Conservation (phyloP, 2,329 filamentous ascomycete genomes). For the Pseudopithomyces maydicus region DNA sequence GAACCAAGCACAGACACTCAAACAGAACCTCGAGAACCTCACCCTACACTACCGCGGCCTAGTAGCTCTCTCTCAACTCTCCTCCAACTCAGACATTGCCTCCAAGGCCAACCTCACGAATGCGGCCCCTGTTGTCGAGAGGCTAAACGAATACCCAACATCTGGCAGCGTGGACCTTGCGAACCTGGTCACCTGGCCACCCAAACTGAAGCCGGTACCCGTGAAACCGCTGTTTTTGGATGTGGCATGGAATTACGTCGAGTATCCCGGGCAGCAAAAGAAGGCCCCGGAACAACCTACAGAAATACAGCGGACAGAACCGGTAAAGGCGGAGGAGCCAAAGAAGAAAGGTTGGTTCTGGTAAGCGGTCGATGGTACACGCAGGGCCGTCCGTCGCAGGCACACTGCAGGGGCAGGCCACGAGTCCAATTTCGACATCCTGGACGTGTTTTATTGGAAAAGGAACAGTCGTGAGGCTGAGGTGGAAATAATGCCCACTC, state of each 20-base stretch:
- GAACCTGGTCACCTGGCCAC: slow-evolving; percentile 86
- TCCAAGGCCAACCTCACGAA: slow-evolving; percentile 51
- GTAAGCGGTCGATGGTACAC: slow-evolving; percentile 39
- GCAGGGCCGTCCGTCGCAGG: too few relatives aligned
- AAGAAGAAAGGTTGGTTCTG: slow-evolving; percentile 59
- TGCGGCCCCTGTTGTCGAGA: slow-evolving; percentile 71
- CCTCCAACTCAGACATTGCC: slow-evolving; percentile 54
- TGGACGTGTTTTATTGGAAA: slow-evolving; percentile 10
- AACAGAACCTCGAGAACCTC: slow-evolving; percentile 68
- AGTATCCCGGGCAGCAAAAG: slow-evolving; percentile 73
- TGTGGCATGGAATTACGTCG: slow-evolving; percentile 96
- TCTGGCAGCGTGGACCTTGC: slow-evolving; percentile 70
- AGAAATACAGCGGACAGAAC: slow-evolving; percentile 29
- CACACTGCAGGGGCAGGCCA: slow-evolving; percentile 12
- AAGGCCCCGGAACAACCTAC: slow-evolving; percentile 33
- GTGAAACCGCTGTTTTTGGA: slow-evolving; percentile 97
- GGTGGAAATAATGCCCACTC: background rate
- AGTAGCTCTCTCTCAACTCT: slow-evolving; percentile 76
- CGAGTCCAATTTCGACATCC: slow-evolving; percentile 12
- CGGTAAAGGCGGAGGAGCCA: slow-evolving; percentile 37
- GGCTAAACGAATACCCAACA: slow-evolving; percentile 74
- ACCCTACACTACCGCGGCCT: slow-evolving; percentile 83
- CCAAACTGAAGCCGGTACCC: slow-evolving; percentile 79
- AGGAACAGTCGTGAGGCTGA: slow-evolving; percentile 3
- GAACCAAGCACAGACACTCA: slow-evolving; percentile 63